Evolutionary conservation across 1,284 basidiomycete genomes (phyloP).

Genomic region (Tilletia walkeri): DNA sequence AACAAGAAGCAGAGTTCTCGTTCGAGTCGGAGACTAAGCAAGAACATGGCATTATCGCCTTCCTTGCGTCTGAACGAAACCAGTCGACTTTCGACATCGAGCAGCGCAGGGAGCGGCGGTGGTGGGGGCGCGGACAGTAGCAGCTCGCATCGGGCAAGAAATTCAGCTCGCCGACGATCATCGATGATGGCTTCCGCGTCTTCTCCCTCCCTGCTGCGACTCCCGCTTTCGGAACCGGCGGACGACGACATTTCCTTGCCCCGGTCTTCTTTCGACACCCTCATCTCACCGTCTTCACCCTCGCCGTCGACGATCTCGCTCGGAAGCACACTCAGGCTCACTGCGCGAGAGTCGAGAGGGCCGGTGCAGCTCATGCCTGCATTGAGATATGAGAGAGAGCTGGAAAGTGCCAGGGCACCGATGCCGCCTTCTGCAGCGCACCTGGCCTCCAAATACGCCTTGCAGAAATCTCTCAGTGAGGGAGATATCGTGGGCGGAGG

Average conservation of each 20-base stretch:
- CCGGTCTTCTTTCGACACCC: neutral
- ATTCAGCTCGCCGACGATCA: too few species aligned
- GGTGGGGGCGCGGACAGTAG: neutral
- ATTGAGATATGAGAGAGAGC: neutral
- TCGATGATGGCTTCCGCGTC: too few species aligned
- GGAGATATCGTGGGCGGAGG: neutral
- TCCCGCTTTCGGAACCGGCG: too few species aligned
- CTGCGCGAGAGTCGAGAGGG: neutral
- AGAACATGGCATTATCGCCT: neutral
- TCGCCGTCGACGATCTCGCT: neutral
- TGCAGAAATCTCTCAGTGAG: neutral
- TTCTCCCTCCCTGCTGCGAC: too few species aligned
- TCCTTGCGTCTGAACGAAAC: neutral
- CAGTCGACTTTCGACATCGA: too few species aligned
- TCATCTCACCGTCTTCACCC: neutral
- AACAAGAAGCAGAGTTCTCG: neutral
- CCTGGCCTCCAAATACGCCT: neutral
- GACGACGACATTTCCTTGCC: neutral
- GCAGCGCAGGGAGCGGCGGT: neutral
- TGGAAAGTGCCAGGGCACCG: neutral
- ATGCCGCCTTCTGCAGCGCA: neutral
- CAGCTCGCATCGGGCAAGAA: too few species aligned
- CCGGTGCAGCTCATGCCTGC: neutral
- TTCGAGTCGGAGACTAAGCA: slow-evolving; percentile 3
- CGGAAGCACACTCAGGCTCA: slow-evolving; percentile 6